Evolutionary conservation across 1,284 basidiomycete genomes (phyloP).

Genomic region (Sporisorium scitamineum): DNA sequence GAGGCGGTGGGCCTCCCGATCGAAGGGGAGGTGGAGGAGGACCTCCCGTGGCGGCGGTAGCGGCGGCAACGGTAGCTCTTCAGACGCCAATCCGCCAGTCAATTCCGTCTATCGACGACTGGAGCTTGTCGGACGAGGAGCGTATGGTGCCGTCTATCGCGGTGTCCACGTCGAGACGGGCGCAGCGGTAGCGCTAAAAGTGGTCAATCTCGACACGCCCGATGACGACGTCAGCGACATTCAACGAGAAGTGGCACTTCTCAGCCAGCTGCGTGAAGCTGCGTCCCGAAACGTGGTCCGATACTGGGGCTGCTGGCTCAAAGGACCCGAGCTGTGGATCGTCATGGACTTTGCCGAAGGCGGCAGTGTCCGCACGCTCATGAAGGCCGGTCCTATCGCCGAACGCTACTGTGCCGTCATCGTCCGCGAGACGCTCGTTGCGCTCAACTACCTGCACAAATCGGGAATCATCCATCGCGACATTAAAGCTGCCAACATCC

Average conservation of each 20-base stretch:
- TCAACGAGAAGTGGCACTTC: constrained; percentile 92
- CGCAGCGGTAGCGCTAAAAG: constrained; percentile 92
- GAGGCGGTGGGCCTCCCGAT: constrained; percentile 44
- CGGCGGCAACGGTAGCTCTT: constrained; percentile 19
- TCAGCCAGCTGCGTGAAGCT: constrained; percentile 81
- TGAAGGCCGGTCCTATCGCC: constrained; percentile 81
- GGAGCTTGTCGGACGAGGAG: constrained; percentile 67
- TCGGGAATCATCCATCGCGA: constrained; percentile 60
- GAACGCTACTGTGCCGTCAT: constrained; percentile 91
- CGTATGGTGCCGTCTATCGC: constrained; percentile 67
- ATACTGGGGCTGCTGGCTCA: constrained; percentile 95
- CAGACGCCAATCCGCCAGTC: constrained; percentile 28
- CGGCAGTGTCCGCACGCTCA: constrained; percentile 89
- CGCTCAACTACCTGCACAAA: constrained; percentile 57
- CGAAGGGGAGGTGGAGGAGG: constrained; percentile 17
- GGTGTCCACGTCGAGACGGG: constrained; percentile 81
- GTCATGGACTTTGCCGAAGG: constrained; percentile 98
- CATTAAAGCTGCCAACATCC: constrained; percentile 58
- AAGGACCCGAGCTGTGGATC: constrained; percentile 96
- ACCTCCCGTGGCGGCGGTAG: constrained; percentile 18
- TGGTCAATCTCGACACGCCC: constrained; percentile 96
- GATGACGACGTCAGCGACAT: constrained; percentile 93
- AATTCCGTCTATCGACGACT: constrained; percentile 56
- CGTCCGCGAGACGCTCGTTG: constrained; percentile 79
- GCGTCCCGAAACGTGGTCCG: constrained; percentile 91